These are phyloP conservation scores for Vanrija sp. DNA, from an alignment of 1,284 basidiomycete species.

Conservation along the genomic window DNA sequence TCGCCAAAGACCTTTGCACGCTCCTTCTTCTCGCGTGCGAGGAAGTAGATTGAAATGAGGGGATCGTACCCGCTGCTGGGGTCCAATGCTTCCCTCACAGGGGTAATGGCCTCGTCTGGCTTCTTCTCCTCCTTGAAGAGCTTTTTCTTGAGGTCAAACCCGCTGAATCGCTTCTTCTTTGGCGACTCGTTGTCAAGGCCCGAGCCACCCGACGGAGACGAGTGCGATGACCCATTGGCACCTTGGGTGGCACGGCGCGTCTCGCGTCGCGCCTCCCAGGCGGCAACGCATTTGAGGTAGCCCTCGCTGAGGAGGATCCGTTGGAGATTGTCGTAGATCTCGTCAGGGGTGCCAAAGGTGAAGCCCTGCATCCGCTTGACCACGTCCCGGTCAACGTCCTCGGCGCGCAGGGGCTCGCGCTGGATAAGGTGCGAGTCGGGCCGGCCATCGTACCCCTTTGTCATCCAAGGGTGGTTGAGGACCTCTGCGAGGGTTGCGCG, in stretches of 20 bases:
- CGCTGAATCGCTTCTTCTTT: conserved; percentile 66
- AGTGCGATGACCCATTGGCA: conserved; percentile 14
- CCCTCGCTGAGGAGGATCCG: conserved; percentile 72
- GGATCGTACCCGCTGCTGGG: conserved; percentile 93
- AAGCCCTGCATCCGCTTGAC: conserved; percentile 93
- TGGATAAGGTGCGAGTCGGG: conserved; percentile 81
- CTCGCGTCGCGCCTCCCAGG: conserved; percentile 71
- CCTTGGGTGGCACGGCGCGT: conserved; percentile 27
- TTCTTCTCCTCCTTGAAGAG: conserved; percentile 61
- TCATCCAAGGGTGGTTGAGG: conserved; percentile 91
- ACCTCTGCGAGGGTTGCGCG: conserved; percentile 84
- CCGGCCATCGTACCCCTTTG: conserved; percentile 74
- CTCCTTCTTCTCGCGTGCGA: conserved; percentile 92
- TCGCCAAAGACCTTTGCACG: conserved; percentile 88
- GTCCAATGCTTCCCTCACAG: conserved; percentile 57
- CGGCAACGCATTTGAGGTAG: conserved; percentile 67
- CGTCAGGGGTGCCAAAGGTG: conserved; percentile 85
- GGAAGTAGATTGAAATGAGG: conserved; percentile 91
- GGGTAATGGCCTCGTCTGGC: conserved; percentile 28
- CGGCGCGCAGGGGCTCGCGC: conserved; percentile 78
- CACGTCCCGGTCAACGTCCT: conserved; percentile 80
- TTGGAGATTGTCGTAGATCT: conserved; percentile 71
- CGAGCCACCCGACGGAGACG: conserved; percentile 22
- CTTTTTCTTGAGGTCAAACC: conserved; percentile 94
- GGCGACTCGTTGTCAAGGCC: conserved; percentile 33